Evolutionary conservation across 2,329 filamentous ascomycete genomes (phyloP).

Genomic region (Epichloe baconii): DNA sequence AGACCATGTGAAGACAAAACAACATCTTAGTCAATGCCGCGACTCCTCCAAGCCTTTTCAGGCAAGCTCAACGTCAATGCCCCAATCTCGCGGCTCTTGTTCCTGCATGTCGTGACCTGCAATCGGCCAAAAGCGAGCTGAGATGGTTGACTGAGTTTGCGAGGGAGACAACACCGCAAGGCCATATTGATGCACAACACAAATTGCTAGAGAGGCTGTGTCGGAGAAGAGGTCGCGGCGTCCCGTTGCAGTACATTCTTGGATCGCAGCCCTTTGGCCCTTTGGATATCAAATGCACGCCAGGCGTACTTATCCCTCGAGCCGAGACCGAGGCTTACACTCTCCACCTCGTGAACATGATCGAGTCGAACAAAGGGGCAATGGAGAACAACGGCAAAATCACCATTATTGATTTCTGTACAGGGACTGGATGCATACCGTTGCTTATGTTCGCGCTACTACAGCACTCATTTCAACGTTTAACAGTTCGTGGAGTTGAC

Average conservation of each 20-base stretch:
- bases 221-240: slow-evolving; percentile 40
- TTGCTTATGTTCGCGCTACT: slow-evolving; percentile 59
- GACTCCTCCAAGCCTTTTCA: slow-evolving; percentile 45
- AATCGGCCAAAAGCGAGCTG: slow-evolving; percentile 54
- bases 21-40: slow-evolving; percentile 38
- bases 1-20: not conserved
- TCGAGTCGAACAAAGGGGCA: slow-evolving; percentile 17
- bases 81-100: slow-evolving; percentile 48
- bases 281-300: slow-evolving; percentile 62
- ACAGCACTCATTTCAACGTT: slow-evolving; percentile 20
- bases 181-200: slow-evolving; percentile 5
- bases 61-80: slow-evolving; percentile 38
- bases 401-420: slow-evolving; percentile 72
- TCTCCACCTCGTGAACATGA: slow-evolving; percentile 35
- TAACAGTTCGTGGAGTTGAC: slow-evolving; percentile 59
- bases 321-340: slow-evolving; percentile 62
- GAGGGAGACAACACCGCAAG: slow-evolving; percentile 14
- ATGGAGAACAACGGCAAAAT: slow-evolving; percentile 22
- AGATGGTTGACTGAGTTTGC: slow-evolving; percentile 58
- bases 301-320: slow-evolving; percentile 77
- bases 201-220: slow-evolving; percentile 29
- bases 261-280: slow-evolving; percentile 80
- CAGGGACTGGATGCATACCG: slow-evolving; percentile 81
- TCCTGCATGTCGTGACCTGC: slow-evolving; percentile 47
- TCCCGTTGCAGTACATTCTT: slow-evolving; percentile 80